Percentiles rank a stretch among this genome's conserved stretches.
Conservation (phyloP, 176 grass and related monocot genomes). For the Oryza australiensis region DNA sequence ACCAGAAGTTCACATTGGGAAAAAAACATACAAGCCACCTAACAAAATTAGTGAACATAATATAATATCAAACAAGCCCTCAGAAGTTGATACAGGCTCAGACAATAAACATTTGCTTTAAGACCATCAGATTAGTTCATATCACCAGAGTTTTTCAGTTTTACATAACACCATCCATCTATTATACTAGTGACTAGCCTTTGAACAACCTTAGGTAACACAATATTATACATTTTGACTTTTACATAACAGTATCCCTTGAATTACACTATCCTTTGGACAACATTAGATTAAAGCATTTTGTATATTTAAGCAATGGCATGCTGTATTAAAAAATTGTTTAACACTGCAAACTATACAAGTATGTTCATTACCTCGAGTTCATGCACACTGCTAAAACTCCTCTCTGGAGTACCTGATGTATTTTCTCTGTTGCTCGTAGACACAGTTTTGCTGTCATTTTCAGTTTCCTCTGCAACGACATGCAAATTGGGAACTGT, state of each 20-base stretch:
- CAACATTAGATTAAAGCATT: not conserved
- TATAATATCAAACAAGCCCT: not conserved
- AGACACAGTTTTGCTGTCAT: conserved; percentile 60
- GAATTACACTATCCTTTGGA: not conserved
- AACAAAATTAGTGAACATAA: conserved; percentile 15
- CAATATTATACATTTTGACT: not conserved
- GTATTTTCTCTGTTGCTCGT: conserved; percentile 48
- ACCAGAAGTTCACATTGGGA: conserved; percentile 7
- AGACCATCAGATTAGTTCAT: not conserved
- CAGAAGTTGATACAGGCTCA: not conserved
- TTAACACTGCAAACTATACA: conserved; percentile 9
- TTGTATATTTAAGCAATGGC: not conserved
- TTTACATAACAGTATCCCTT: not conserved
- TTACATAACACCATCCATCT: not conserved
- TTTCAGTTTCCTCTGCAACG: conserved; percentile 71
- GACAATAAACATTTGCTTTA: conserved; percentile 12
- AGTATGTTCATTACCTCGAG: conserved; percentile 56
- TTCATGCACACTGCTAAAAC: conserved; percentile 47
- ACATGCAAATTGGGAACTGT: conserved; percentile 48
- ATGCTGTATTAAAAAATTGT: not conserved
- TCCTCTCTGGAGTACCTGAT: conserved; percentile 52
- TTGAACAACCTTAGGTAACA: not conserved
- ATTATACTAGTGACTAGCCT: not conserved
- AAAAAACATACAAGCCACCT: not conserved
- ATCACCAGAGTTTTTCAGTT: not conserved